phyloP scores from a whole-genome alignment of 805 yeast genomes.

The Starmera pachycereana region DNA sequence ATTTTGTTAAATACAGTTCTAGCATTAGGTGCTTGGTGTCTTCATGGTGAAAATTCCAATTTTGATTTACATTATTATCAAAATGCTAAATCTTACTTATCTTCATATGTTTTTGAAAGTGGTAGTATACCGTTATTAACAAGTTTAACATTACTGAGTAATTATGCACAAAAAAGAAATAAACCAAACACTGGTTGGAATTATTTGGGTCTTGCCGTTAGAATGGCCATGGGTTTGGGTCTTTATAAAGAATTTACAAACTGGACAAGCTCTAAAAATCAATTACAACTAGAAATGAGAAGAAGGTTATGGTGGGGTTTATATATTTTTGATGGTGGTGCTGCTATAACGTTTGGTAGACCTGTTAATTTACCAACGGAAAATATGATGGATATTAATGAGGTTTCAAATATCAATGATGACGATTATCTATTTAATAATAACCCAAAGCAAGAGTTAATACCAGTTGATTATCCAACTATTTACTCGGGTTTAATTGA shows the following conservation, averaged over 20 bases:
- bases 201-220: constrained; percentile 49
- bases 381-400: constrained; percentile 36
- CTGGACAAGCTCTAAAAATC: constrained; percentile 26
- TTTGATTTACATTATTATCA: constrained; percentile 47
- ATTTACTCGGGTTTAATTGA: constrained; percentile 48
- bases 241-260: constrained; percentile 43
- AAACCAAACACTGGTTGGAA: constrained; percentile 65
- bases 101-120: constrained; percentile 42
- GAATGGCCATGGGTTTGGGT: constrained; percentile 62
- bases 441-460: constrained; percentile 9
- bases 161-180: constrained; percentile 54
- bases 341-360: constrained; percentile 55
- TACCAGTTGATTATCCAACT: constrained; percentile 32
- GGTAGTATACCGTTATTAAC: constrained; percentile 48
- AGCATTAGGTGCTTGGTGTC: constrained; percentile 64
- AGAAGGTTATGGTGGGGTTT: constrained; percentile 63
- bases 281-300: constrained; percentile 41
- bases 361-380: constrained; percentile 44
- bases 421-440: constrained; percentile 15
- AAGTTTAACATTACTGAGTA: constrained; percentile 43
- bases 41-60: constrained; percentile 41
- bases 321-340: constrained; percentile 52
- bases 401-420: constrained; percentile 43
- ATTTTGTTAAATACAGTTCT: constrained; percentile 45
- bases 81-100: constrained; percentile 35